These are phyloP conservation scores for Sarcodon aspratus DNA, from an alignment of 768 basidiomycete genomes.

Conservation along the genomic window DNA sequence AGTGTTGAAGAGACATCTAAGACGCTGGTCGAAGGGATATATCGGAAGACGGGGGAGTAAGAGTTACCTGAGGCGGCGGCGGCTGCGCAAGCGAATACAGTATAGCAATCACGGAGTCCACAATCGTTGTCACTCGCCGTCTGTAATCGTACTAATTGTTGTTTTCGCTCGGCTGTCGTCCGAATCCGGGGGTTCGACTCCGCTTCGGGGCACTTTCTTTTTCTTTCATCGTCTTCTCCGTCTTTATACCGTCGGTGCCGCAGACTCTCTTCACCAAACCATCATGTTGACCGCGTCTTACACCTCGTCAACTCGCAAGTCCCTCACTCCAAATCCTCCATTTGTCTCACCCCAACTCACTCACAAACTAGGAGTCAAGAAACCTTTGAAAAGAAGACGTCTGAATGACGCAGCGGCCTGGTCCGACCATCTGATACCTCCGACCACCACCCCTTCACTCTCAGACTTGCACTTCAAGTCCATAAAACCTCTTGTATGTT, in stretches of 20 bases:
- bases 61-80: not conserved
- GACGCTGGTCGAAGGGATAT: not conserved
- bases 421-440: not conserved
- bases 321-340: not conserved
- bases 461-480: not conserved
- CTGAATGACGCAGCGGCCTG: not conserved
- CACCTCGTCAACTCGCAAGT: not conserved
- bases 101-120: not conserved
- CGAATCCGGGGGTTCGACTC: slow-evolving; percentile 16
- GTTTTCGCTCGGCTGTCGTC: too few species aligned
- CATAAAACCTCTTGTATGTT: not conserved
- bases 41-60: not conserved
- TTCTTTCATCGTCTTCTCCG: too few species aligned
- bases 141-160: not conserved
- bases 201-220: slow-evolving; percentile 11
- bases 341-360: not conserved
- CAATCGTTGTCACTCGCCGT: not conserved
- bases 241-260: not conserved
- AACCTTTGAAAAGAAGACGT: not conserved
- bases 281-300: not conserved
- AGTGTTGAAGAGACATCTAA: slow-evolving; percentile 53
- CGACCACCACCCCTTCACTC: not conserved
- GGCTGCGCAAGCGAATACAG: not conserved
- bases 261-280: not conserved
- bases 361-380: not conserved